A percentile compares a stretch with the other conserved stretches of the same genome.
These are phyloP conservation scores for Stereocaulon alpinum DNA, from an alignment of 495 filamentous ascomycete species.

Conservation along the genomic window DNA sequence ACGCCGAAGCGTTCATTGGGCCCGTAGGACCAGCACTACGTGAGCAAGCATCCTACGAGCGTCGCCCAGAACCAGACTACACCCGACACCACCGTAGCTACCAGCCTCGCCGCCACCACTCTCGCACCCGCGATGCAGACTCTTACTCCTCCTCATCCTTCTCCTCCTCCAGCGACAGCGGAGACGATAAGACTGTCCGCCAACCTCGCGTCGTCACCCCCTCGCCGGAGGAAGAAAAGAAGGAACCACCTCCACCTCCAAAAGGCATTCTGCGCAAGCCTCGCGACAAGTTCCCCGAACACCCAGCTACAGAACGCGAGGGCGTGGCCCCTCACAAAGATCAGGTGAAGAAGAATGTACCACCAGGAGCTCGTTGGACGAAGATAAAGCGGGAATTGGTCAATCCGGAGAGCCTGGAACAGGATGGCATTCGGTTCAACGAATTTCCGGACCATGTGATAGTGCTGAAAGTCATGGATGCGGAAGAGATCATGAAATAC, in stretches of 20 bases:
- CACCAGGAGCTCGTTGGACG: constrained; percentile 59
- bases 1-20: constrained; percentile 14
- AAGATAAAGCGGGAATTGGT: constrained; percentile 55
- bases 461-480: constrained; percentile 50
- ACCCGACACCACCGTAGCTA: constrained; percentile 11
- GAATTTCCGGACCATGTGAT: constrained; percentile 55
- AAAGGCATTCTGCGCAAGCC: constrained; percentile 57
- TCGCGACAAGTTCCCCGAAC: constrained; percentile 59
- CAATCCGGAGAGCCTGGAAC: constrained; percentile 55
- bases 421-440: constrained; percentile 57
- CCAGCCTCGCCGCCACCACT: constrained; percentile 18
- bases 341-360: constrained; percentile 47
- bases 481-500: constrained; percentile 49
- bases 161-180: constrained; percentile 22
- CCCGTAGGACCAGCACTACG: constrained; percentile 15
- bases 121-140: constrained; percentile 19
- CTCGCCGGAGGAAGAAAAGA: constrained; percentile 21
- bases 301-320: constrained; percentile 53
- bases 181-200: not conserved
- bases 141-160: constrained; percentile 17
- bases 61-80: constrained; percentile 15
- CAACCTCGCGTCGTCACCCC: constrained; percentile 39
- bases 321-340: constrained; percentile 65
- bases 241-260: constrained; percentile 32
- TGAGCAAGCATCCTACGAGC: constrained; percentile 23